phyloP scores from a whole-genome alignment of 140 eudicot genomes.

The Cichorium intybus region DNA sequence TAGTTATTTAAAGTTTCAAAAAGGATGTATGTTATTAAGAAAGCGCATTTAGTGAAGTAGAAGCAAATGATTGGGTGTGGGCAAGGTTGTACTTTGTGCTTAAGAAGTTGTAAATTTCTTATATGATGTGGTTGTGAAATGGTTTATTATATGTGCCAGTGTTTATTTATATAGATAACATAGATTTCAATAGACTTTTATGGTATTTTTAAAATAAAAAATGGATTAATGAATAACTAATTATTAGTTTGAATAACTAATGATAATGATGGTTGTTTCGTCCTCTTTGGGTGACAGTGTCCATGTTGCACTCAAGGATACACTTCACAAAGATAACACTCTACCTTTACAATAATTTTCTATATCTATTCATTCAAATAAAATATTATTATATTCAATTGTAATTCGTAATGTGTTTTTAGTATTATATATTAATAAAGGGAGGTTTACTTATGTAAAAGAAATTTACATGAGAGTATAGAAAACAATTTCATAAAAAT shows the following conservation, averaged over 20 bases:
- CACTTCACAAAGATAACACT: constrained; percentile 16
- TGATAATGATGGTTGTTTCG: constrained; percentile 21
- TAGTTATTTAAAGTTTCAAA: neutral
- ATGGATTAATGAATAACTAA: neutral
- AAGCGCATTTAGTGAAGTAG: constrained; percentile 35
- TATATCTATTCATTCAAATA: neutral
- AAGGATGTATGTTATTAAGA: neutral
- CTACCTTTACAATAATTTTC: neutral
- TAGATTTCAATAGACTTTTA: constrained; percentile 21
- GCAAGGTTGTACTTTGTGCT: constrained; percentile 8
- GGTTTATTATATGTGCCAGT: constrained; percentile 1
- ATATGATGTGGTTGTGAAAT: constrained; percentile 11
- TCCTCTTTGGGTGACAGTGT: constrained; percentile 26
- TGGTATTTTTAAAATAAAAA: neutral
- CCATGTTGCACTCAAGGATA: constrained; percentile 30
- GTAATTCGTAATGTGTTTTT: neutral
- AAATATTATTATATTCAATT: neutral
- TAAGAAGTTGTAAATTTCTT: constrained; percentile 12
- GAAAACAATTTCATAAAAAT: neutral
- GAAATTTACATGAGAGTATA: neutral
- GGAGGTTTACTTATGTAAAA: neutral
- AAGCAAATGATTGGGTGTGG: constrained; percentile 34
- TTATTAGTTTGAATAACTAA: constrained; percentile 10
- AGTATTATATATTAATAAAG: neutral
- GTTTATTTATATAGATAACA: constrained; percentile 4